Base-by-base conservation (phyloP, 768 basidiomycete species). In the Agrocybe praecox region DNA sequence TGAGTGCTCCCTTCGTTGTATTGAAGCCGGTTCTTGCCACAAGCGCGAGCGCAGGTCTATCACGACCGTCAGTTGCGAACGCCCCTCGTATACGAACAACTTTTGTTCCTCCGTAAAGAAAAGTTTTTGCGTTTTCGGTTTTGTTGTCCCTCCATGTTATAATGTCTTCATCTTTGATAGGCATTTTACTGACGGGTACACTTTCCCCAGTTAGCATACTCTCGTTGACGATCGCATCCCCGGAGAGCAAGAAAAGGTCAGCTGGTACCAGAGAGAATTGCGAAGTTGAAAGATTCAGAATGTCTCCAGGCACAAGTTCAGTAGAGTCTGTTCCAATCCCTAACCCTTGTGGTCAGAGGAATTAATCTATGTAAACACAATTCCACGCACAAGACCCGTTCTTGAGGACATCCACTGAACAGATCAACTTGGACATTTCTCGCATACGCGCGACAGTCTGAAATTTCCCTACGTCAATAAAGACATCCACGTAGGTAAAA, bases 201-300 rank as follows among this genome's bases (percentile, higher is more conserved):
- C 95, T 97, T 74, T 99, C 97, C 12, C 97, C 97, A 0, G 97
- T 98, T 21, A 99, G 84, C 97, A 99, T 98, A 60, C 94, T 96
- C 74, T 99, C 97, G 69, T 98, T 98, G 49, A 98, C 90, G 56
- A 99, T 96, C 1, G 95, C 94, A 70, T 99, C 97, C 1, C 97
- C 97, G 1, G 94, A 92, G 24, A 99, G 85, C 8, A 99, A 80
- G 61, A 98, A 84, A 60, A 96, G 80, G 69, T 99, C 97, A 14
- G 93, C 91, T 2, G 97, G 97, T 61, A 99, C 80, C 29, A 87
- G 72, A 9, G 82, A 74, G 8, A 96, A 79, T 22, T 84, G 81
- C 1, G 91, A 82, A 29, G 86, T 84, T 10, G 92, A 87, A n/a
- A 98, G 77, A 70, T 97, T 92, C 59, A 98, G 77, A 56, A 98